phyloP scores from a whole-genome alignment of 371 early-diverging fungal species.

The Mortierella sp. region DNA sequence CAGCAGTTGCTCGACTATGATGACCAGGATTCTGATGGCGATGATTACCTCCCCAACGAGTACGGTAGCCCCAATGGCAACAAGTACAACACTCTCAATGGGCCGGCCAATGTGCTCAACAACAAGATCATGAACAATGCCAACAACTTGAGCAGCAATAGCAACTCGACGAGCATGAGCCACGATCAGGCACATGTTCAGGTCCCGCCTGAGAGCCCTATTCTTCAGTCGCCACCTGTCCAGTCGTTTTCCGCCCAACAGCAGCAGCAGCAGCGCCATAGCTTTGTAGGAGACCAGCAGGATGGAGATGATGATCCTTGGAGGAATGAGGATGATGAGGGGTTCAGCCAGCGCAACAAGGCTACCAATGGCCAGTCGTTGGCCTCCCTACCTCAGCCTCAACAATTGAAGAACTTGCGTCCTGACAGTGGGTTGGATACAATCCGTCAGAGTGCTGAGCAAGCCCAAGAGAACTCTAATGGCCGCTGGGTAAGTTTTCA shows the following conservation, averaged over 20 bases:
- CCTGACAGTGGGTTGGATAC: slow-evolving; percentile 54
- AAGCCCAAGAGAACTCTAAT: neutral
- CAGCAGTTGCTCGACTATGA: slow-evolving; percentile 50
- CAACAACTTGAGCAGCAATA: slow-evolving; percentile 6
- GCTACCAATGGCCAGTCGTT: neutral
- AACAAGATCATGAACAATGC: slow-evolving; percentile 15
- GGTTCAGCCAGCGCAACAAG: slow-evolving; percentile 25
- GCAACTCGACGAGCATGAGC: slow-evolving; percentile 4
- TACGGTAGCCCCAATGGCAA: slow-evolving; percentile 18
- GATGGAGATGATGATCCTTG: slow-evolving; percentile 54
- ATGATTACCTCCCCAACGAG: slow-evolving; percentile 30
- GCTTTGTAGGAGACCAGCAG: slow-evolving; percentile 37
- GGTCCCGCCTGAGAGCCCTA: slow-evolving; percentile 23
- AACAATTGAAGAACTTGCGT: slow-evolving; percentile 30
- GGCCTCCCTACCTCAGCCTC: neutral
- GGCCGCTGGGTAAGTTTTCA: slow-evolving; percentile 30
- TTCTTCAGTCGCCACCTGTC: slow-evolving; percentile 17
- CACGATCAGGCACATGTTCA: slow-evolving; percentile 5
- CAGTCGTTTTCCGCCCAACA: neutral
- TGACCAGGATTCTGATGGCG: slow-evolving; percentile 53
- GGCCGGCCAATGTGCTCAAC: slow-evolving; percentile 9
- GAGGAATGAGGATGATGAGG: slow-evolving; percentile 56
- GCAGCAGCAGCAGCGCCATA: slow-evolving; percentile 41
- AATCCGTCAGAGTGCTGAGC: slow-evolving; percentile 13
- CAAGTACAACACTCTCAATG: neutral